Evolutionary conservation across 768 basidiomycete species (phyloP).

Genomic region (Phanerochaete sordida): DNA sequence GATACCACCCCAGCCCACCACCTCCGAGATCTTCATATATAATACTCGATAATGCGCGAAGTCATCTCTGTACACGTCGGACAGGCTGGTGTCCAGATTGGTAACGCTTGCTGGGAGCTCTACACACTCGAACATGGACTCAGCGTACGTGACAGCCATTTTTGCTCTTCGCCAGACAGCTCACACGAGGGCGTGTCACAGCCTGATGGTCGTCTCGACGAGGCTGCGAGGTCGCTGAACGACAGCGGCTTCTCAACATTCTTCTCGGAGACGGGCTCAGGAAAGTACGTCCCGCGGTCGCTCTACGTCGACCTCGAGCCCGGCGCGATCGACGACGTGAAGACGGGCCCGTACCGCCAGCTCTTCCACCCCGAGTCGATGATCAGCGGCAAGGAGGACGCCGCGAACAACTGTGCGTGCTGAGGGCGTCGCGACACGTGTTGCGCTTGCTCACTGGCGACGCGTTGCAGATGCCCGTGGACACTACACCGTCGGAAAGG

Average conservation of each 20-base stretch:
- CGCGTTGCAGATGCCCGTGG: constrained; percentile 80
- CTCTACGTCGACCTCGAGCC: constrained; percentile 97
- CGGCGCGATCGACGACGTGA: constrained; percentile 93
- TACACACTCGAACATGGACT: constrained; percentile 98
- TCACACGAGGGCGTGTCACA: constrained; percentile 27
- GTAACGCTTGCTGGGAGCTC: constrained; percentile 98
- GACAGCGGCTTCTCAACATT: constrained; percentile 96
- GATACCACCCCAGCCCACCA: background rate
- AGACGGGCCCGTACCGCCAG: constrained; percentile 85
- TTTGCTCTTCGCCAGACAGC: background rate
- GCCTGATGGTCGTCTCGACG: constrained; percentile 88
- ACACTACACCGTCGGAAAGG: constrained; percentile 98
- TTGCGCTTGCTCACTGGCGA: background rate
- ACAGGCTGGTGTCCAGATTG: constrained; percentile 93
- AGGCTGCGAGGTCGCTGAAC: constrained; percentile 60
- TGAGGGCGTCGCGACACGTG: constrained; percentile 3
- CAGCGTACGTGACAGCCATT: constrained; percentile 55
- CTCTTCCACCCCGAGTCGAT: constrained; percentile 98
- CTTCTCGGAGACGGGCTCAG: constrained; percentile 92
- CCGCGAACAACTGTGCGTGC: constrained; percentile 93
- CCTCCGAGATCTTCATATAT: constrained; percentile 4
- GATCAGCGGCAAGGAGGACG: constrained; percentile 97
- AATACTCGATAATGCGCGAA: constrained; percentile 63
- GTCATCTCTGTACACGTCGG: constrained; percentile 96
- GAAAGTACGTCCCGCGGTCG: constrained; percentile 95